Base-by-base conservation (phyloP, 345 rosid genomes). In the Carallia pectinifolia region DNA sequence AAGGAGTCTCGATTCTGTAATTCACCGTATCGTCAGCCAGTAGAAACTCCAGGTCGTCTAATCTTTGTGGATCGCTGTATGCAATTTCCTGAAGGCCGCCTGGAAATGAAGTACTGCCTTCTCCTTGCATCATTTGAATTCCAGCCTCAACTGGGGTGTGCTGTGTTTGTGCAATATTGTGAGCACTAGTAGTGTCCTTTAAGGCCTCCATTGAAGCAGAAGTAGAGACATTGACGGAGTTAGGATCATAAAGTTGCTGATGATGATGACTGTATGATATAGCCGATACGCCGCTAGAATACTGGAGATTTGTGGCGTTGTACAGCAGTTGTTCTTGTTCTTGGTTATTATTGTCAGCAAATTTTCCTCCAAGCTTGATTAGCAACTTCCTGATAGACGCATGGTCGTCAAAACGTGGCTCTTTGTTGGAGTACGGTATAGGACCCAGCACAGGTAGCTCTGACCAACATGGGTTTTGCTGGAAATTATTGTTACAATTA, bases 301-400 rank as follows among this genome's bases (percentile, higher is more conserved):
- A 72, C 50, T 64, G 81, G 70, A 61, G 66, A 75, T 39, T 65
- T 0, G 70, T 65, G 9, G 71, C 55, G 17, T 67, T 60, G 6
- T 38, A 65, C 47, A 70, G 60, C 34, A 53, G 63, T 3, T 68
- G 74, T 38, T 67, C 36, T 56, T 56, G 60, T 23, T 23, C 23
- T 23, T 23, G 23, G 23, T 23, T 23, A 58, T 76, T 70, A 40
- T 71, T 72, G 50, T 71, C 67, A 16, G 78, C 83, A 65, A 85
- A 83, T 68, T 74, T 80, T 69, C 90, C 90, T 67, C 86, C 90
- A 13, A 88, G 89, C 79, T 85, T 85, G 79, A 80, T 69, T 18
- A 86, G 84, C 53, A 88, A 64, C 50, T 84, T 86, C 76, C 83
- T 75, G 65, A 88, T 80, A 0, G 90, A 80, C 13, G 81, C 76